Conservation (phyloP, 2,329 filamentous ascomycete genomes). For the Clonostachys rhizophaga region DNA sequence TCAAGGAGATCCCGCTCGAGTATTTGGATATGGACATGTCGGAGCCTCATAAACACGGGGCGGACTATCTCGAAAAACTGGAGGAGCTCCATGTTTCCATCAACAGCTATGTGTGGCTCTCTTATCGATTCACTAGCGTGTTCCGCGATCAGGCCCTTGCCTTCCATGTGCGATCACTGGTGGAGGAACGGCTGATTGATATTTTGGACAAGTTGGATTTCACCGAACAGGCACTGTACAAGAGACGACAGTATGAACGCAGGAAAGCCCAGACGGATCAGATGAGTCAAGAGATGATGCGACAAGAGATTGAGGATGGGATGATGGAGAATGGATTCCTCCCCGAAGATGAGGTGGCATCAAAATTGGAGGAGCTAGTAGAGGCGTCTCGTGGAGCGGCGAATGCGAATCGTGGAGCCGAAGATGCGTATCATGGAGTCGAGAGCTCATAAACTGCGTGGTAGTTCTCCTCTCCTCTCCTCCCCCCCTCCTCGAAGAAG, state of each 20-base stretch:
- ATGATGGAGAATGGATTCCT: not conserved
- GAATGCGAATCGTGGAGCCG: not conserved
- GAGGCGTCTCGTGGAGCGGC: not conserved
- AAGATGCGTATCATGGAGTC: no score
- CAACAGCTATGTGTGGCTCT: constrained; percentile 88
- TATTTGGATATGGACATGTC: constrained; percentile 61
- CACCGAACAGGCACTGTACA: constrained; percentile 24
- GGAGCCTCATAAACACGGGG: constrained; percentile 24
- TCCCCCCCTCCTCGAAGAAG: no score
- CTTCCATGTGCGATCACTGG: constrained; percentile 71
- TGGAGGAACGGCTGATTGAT: constrained; percentile 66
- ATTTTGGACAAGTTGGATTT: constrained; percentile 45
- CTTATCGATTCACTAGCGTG: constrained; percentile 78
- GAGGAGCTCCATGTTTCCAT: constrained; percentile 79
- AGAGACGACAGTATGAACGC: constrained; percentile 13
- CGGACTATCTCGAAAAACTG: constrained; percentile 60
- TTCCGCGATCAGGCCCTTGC: constrained; percentile 73
- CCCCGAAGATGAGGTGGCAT: not conserved
- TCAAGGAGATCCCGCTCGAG: constrained; percentile 67
- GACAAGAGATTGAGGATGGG: not conserved
- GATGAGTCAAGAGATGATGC: not conserved
- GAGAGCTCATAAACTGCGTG: no score
- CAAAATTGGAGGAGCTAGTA: not conserved
- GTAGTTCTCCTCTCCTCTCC: no score
- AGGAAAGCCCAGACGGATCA: constrained; percentile 8